These are phyloP conservation scores for Solanum pimpinellifolium DNA, from an alignment of 257 asterid species.

Conservation along the genomic window DNA sequence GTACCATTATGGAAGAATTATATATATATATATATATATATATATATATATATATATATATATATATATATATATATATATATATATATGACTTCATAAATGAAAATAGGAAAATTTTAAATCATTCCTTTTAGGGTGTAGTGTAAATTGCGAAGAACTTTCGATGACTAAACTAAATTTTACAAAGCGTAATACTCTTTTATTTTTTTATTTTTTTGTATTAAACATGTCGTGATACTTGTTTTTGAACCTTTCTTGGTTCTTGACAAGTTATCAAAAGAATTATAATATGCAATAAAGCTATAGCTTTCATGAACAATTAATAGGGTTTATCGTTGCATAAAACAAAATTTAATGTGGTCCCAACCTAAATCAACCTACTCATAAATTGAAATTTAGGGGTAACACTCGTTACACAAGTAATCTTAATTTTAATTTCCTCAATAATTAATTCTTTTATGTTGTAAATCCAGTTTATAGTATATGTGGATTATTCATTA, in stretches of 20 bases:
- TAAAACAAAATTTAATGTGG: background rate
- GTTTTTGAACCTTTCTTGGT: background rate
- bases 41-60: background rate
- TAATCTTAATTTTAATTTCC: background rate
- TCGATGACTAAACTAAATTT: background rate
- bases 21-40: background rate
- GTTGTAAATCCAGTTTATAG: too few species aligned
- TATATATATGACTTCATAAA: background rate
- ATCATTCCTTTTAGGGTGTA: background rate
- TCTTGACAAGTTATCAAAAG: background rate
- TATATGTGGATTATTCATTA: too few species aligned
- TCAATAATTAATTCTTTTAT: too few species aligned
- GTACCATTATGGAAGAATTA: background rate
- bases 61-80: background rate
- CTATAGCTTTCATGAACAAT: background rate
- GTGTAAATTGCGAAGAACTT: background rate
- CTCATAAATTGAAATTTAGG: background rate
- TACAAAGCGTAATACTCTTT: background rate
- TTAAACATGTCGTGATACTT: background rate
- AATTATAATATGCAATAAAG: background rate
- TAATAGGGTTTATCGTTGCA: background rate
- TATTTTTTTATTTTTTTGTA: background rate
- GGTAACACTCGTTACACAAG: background rate
- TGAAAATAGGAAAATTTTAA: background rate
- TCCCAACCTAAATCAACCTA: background rate